A percentile compares a stretch with the other conserved stretches of the same genome.
Conservation (phyloP, 371 early-diverging fungal genomes). For the Mortierella polycephala region DNA sequence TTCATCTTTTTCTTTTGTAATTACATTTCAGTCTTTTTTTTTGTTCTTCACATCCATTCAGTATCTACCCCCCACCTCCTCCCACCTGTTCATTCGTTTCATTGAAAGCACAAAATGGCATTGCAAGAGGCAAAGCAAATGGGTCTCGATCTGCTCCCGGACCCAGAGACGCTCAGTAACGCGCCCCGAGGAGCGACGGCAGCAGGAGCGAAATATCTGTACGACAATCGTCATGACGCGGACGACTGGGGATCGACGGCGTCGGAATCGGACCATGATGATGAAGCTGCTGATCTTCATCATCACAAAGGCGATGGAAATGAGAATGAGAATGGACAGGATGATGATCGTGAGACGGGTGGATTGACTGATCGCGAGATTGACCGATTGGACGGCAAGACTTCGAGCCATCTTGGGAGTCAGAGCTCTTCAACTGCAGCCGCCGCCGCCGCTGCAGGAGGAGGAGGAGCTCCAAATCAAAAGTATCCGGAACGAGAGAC, state of each 20-base stretch:
- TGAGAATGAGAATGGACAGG: conserved; percentile 1
- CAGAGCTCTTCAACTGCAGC: neutral
- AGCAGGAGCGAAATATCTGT: conserved; percentile 18
- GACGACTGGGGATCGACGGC: conserved; percentile 35
- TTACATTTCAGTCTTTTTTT: too few species aligned
- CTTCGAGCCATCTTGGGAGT: conserved; percentile 21
- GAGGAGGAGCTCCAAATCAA: neutral
- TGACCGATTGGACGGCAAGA: conserved; percentile 38
- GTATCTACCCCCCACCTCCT: too few species aligned
- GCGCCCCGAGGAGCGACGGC: conserved; percentile 4
- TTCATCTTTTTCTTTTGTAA: too few species aligned
- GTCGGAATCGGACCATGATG: conserved; percentile 24
- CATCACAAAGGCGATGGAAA: neutral
- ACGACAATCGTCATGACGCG: conserved; percentile 7
- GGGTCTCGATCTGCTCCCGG: conserved; percentile 32
- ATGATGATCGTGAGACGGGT: conserved; percentile 26
- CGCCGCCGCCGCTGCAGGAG: neutral
- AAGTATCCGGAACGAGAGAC: conserved; percentile 46
- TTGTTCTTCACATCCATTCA: too few species aligned
- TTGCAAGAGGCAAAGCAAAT: conserved; percentile 44
- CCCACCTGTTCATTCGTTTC: too few species aligned
- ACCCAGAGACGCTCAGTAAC: conserved; percentile 39
- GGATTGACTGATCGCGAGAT: conserved; percentile 37
- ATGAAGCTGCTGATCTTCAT: neutral
- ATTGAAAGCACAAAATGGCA: conserved; percentile 16